These are phyloP conservation scores for Sarcodon aspratus DNA, from an alignment of 768 basidiomycete genomes.

Conservation along the genomic window DNA sequence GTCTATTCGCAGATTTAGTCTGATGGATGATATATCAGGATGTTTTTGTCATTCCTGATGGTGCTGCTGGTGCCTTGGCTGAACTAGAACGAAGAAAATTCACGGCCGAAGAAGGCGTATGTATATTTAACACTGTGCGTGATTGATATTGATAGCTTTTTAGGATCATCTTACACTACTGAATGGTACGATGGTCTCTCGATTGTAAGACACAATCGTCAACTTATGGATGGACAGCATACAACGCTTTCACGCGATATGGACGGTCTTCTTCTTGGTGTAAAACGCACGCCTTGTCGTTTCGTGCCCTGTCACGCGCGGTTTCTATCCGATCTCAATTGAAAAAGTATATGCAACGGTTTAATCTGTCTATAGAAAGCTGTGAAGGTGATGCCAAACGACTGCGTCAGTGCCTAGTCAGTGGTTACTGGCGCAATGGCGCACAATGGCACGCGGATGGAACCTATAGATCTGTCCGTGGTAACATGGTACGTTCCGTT, in stretches of 20 bases:
- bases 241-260: constrained; percentile 84
- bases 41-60: constrained; percentile 81
- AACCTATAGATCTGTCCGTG: constrained; percentile 82
- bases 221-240: constrained; percentile 37
- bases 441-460: constrained; percentile 89
- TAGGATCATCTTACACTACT: constrained; percentile 92
- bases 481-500: constrained; percentile 52
- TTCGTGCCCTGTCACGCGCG: constrained; percentile 87
- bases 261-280: constrained; percentile 88
- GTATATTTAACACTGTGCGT: constrained; percentile 10
- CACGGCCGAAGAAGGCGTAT: constrained; percentile 93
- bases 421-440: constrained; percentile 90
- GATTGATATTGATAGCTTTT: constrained; percentile 1
- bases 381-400: constrained; percentile 83
- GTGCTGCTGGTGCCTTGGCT: constrained; percentile 72
- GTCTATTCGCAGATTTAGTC: neutral
- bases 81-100: constrained; percentile 94
- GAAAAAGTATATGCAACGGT: constrained; percentile 89
- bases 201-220: neutral
- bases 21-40: constrained; percentile 37
- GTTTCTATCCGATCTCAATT: constrained; percentile 93
- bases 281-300: constrained; percentile 84
- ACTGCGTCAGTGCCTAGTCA: constrained; percentile 80
- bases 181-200: constrained; percentile 49
- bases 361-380: constrained; percentile 69